Percentiles rank a stretch among this genome's conserved stretches.
Conservation (phyloP, 345 rosid species). For the Dimocarpus longan region DNA sequence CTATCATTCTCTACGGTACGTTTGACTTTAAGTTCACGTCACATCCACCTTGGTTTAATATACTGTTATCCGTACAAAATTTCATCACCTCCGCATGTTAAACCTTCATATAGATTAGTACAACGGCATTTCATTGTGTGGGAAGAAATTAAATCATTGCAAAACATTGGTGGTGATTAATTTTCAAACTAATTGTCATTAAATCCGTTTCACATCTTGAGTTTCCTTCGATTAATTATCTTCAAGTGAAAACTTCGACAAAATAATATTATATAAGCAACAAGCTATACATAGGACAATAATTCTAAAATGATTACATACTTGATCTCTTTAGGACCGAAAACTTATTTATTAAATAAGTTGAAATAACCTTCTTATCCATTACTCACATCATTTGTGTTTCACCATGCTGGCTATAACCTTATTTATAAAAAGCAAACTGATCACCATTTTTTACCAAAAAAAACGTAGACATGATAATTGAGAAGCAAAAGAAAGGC, state of each 20-base stretch:
- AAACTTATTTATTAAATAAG: not conserved
- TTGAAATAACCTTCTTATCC: not conserved
- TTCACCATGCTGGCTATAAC: not conserved
- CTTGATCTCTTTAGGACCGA: not conserved
- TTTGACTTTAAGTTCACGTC: no score
- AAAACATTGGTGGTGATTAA: not conserved
- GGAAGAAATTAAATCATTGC: not conserved
- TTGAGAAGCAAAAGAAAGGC: not conserved
- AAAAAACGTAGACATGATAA: not conserved
- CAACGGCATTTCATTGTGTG: no score
- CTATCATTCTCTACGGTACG: no score
- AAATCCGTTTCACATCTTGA: not conserved
- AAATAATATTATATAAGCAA: not conserved
- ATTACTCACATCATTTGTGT: not conserved
- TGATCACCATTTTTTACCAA: not conserved
- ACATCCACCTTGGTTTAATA: no score
- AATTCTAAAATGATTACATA: not conserved
- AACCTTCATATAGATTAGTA: no score
- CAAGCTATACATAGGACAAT: not conserved
- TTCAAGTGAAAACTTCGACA: not conserved
- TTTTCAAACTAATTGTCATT: not conserved
- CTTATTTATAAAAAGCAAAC: not conserved
- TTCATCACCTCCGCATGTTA: not conserved
- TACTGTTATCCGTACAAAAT: not conserved
- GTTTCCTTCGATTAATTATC: not conserved